Conservation (phyloP, 257 asterid species). For the Penstemon eatonii region DNA sequence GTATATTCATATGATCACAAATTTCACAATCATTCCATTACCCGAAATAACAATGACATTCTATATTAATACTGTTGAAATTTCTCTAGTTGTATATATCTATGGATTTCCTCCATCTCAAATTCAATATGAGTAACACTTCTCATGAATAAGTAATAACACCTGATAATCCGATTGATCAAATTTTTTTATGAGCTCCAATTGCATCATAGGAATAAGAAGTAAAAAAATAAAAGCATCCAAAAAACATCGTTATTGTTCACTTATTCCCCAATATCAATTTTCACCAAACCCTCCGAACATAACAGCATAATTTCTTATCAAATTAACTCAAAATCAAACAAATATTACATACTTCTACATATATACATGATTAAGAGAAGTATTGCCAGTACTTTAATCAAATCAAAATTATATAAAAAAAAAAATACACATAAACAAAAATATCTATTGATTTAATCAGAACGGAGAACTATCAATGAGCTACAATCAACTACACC, state of each 20-base stretch:
- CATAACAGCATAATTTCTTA: too few relatives aligned
- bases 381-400: background rate
- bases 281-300: background rate
- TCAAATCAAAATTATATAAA: constrained; percentile 1
- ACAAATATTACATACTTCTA: background rate
- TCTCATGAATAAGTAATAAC: background rate
- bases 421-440: background rate
- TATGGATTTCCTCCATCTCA: too few relatives aligned
- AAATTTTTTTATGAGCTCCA: background rate
- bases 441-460: background rate
- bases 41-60: background rate
- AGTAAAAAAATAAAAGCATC: background rate
- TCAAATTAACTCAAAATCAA: background rate
- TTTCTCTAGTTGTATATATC: too few relatives aligned
- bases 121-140: background rate
- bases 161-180: background rate
- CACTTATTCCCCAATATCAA: background rate
- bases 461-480: too few relatives aligned
- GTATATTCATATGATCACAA: background rate
- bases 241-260: background rate
- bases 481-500: background rate
- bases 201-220: background rate
- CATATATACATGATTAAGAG: too few relatives aligned
- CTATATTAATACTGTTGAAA: too few relatives aligned
- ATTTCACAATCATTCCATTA: background rate